Base-by-base conservation (phyloP, 2,329 filamentous ascomycete genomes). In the Fusarium sp. region DNA sequence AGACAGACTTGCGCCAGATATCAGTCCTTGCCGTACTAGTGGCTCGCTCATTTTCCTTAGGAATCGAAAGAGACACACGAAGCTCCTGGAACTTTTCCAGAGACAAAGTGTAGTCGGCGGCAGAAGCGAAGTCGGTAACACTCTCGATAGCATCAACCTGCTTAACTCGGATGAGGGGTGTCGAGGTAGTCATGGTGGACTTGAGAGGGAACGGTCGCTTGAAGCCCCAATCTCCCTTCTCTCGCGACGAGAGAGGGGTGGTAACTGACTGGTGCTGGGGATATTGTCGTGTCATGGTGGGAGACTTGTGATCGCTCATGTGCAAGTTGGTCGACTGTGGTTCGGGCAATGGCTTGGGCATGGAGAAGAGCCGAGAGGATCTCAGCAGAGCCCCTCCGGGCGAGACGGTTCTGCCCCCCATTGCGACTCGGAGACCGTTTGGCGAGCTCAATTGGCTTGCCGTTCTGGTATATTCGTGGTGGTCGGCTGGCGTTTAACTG, bases 201-300 rank as follows among this genome's bases (percentile, higher is more conserved):
- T 92, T 92, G 10, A 92, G 84, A 2, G 96, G 96, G 7, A 98
- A 86, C 1, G 94, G 88, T 64, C 96, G 88, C 85, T 98, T 98
- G 77, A 98, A 86, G 16, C 96, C 96, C 95, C 96, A 98, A 80
- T 98, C 96, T 38, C 96, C 96, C 79, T 90, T 90, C 45, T 87
- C 85, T 27, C 94, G 88, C 9, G 95, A 95, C 20, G 91, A 88
- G 52, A 88, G 85, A 7, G 94, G 92, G 1, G 94, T 95, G 16
- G 92, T 92, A 80, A 98, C 93, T 71, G 95, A 90, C 80, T 96
- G 93, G 81, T 93, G 89, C 62, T 91, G 94, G n/a, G 96, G 96
- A 83, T 93, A 93, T 34, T 90, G 89, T 69, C 90, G 87, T 16
- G 96, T 98, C 78, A 83, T 82, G 58, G 83, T 83, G n/a, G 78